phyloP scores from a whole-genome alignment of 2,329 filamentous ascomycete genomes.

The Plenodomus lindquistii region DNA sequence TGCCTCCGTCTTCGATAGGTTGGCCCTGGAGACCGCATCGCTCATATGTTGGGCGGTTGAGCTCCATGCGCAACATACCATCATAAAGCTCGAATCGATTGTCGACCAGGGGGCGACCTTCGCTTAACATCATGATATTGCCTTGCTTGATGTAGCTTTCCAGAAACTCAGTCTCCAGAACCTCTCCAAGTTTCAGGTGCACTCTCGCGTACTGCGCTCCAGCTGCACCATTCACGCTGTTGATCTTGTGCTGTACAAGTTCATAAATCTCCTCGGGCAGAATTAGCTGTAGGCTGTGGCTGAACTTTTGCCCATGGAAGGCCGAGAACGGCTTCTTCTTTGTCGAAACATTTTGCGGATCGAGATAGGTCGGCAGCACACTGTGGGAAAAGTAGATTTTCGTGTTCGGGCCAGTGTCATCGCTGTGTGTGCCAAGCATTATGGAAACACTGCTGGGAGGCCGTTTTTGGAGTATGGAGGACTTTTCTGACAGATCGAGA shows the following conservation, averaged over 20 bases:
- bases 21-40: constrained; percentile 77
- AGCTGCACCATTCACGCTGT: constrained; percentile 38
- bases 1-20: constrained; percentile 60
- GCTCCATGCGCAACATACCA: constrained; percentile 72
- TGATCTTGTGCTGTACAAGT: constrained; percentile 58
- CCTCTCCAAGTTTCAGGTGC: constrained; percentile 70
- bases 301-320: constrained; percentile 66
- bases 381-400: constrained; percentile 78
- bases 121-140: constrained; percentile 80
- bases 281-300: constrained; percentile 74
- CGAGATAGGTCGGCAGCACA: constrained; percentile 67
- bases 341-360: constrained; percentile 58
- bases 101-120: constrained; percentile 71
- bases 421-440: constrained; percentile 43
- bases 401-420: constrained; percentile 45
- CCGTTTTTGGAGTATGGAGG: too few relatives aligned
- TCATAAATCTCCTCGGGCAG: constrained; percentile 67
- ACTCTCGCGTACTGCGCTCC: constrained; percentile 66
- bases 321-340: constrained; percentile 78
- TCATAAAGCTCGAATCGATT: constrained; percentile 72
- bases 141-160: constrained; percentile 83
- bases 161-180: constrained; percentile 78
- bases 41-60: constrained; percentile 83
- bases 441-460: not conserved
- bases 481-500: too few relatives aligned